Evolutionary conservation across 306 rosid species (phyloP), one percentile per base, ranked within the genome.

Genomic region (Sindora glabra): DNA sequence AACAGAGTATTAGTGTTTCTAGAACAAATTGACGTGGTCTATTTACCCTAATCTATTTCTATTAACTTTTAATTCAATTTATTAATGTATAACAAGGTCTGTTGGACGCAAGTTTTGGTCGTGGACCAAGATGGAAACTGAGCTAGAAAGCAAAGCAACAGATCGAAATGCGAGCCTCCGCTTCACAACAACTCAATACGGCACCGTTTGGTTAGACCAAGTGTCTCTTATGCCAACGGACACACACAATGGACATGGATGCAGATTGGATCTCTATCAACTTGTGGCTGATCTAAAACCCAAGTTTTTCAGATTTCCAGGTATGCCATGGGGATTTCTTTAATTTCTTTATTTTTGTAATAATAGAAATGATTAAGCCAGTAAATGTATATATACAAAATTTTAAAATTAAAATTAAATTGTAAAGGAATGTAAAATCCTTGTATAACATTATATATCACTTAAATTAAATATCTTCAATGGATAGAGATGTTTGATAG

Each of bases 261-360:
- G 81, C 48, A 74, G 96, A 57, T 79, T n/a, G 25, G 96, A 89
- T 61, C 68, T 89, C 46, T 55, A 63, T 4, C 29, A 79, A 54
- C 81, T 83, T 85, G 2, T 86, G 36, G 29, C 58, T 54, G 76
- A 68, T 36, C 59, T 89, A 64, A 74, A 89, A 60, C 95, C 96
- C 29, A 78, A 68, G 25, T 86, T 89, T 77, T 0, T 89, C 23
- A 83, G 96, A 79, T 89, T 89, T 73, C 95, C 96, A 56, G 96
- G 96, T 89, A 66, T 68, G 57, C 27, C 5, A n/a, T n/a, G n/a
- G n/a, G n/a, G n/a, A n/a, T 9, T 4, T 29, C 34, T 4, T 29
- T 29, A 1, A 4, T 29, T 3, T 29, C 5, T 29, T 4, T 29
- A 29, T 29, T 3, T 29, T 5, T 29, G 8, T 29, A 3, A 2